These are phyloP conservation scores for Carallia pectinifolia DNA, from an alignment of 345 rosid species.

Conservation along the genomic window DNA sequence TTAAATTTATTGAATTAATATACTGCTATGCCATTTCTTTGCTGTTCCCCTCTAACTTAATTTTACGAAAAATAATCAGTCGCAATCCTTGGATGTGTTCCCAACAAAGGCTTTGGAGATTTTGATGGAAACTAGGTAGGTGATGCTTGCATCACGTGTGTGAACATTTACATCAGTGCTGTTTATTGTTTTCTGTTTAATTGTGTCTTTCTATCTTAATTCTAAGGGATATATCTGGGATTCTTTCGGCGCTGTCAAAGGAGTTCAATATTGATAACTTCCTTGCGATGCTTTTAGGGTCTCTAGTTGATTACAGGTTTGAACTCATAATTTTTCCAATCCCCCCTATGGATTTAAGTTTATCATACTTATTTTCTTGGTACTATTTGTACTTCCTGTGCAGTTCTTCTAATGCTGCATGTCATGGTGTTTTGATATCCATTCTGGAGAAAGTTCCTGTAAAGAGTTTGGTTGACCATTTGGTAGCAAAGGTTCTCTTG, in stretches of 20 bases:
- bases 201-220: slow-evolving; percentile 11
- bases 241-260: slow-evolving; percentile 62
- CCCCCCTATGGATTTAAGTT: background rate
- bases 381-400: slow-evolving; percentile 29
- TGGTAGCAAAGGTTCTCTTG: slow-evolving; percentile 59
- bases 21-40: background rate
- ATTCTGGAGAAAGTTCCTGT: slow-evolving; percentile 66
- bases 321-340: slow-evolving; percentile 17
- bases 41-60: slow-evolving; percentile 19
- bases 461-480: slow-evolving; percentile 44
- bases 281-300: slow-evolving; percentile 56
- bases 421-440: slow-evolving; percentile 45
- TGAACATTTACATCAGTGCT: background rate
- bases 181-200: slow-evolving; percentile 1
- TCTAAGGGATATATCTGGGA: slow-evolving; percentile 55
- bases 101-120: slow-evolving; percentile 72
- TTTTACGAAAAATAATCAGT: slow-evolving; percentile 41
- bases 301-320: slow-evolving; percentile 70
- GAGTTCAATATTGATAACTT: slow-evolving; percentile 77
- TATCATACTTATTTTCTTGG: background rate
- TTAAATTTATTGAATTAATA: background rate
- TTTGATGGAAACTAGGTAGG: slow-evolving; percentile 69
- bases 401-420: slow-evolving; percentile 69
- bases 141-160: slow-evolving; percentile 4
- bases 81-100: slow-evolving; percentile 54